phyloP scores from a whole-genome alignment of 208 protist genomes.

The Acanthamoeba triangularis region DNA sequence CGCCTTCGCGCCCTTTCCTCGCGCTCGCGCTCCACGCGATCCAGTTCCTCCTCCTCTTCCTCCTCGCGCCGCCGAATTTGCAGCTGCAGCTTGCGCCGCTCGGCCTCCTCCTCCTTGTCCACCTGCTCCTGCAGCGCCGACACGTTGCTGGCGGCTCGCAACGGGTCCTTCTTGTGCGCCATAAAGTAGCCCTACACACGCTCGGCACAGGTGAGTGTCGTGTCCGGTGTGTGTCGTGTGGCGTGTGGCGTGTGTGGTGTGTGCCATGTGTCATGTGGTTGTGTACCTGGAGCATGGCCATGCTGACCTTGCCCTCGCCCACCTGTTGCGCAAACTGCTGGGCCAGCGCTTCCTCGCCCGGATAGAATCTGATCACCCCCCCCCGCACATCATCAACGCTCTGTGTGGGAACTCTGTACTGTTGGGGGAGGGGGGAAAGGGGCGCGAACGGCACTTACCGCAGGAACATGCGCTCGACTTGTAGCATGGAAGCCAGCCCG shows the following conservation, averaged over 20 bases:
- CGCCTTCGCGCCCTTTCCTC: background rate
- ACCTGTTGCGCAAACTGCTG: background rate
- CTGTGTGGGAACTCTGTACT: background rate
- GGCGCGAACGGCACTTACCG: background rate
- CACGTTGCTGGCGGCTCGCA: background rate
- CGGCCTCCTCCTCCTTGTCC: constrained; percentile 21
- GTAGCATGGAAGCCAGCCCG: constrained; percentile 89
- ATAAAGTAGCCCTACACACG: constrained; percentile 63
- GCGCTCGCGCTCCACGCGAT: constrained; percentile 5
- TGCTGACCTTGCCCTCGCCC: constrained; percentile 28
- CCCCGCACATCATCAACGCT: background rate
- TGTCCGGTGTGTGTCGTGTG: background rate
- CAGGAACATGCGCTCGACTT: constrained; percentile 87
- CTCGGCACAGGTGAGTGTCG: background rate
- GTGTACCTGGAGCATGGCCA: constrained; percentile 70
- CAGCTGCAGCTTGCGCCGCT: background rate
- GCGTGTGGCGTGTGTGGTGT: background rate
- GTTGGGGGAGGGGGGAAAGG: no score
- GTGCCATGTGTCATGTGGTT: background rate
- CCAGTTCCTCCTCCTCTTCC: background rate
- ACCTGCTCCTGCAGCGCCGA: background rate
- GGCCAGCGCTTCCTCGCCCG: constrained; percentile 25
- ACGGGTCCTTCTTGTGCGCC: constrained; percentile 60
- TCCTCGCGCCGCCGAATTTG: background rate
- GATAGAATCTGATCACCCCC: constrained; percentile 42